Base-by-base conservation (phyloP, 805 yeast species). In the Candida mattraensis region DNA sequence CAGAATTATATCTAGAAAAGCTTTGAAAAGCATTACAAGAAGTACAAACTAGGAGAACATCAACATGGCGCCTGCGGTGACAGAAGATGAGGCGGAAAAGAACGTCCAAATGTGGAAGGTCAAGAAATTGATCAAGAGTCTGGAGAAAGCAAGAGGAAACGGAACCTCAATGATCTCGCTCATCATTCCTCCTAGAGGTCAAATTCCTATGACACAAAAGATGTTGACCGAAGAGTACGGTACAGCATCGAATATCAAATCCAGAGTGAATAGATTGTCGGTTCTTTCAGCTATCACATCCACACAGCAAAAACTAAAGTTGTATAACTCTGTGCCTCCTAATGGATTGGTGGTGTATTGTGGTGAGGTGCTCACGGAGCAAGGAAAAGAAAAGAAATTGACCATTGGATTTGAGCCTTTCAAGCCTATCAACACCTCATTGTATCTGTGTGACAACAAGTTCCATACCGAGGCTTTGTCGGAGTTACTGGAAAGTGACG, bases 91-190 rank as follows among this genome's bases (percentile, higher is more conserved):
- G 50, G 93, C 95, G 35, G 99, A 93, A 62, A 88, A 86, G 70
- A 91, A 89, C 70, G 91, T 93, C 61, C 96, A 93, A 72, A 89
- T 93, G 72, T 93, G 99, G 99, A 93, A 93, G 80, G 81, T 93
- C 74, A 91, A 89, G 74, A 93, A 93, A 69, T 75, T 87, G 66
- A 78, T 89, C 74, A 85, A 85, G 66, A 78, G 83, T 42, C 75
- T 93, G 52, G 93, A 93, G 61, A 70, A 69, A 54, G 98, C 98
- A 35, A 79, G 96, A 64, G 99, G 99, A 64, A 93, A 91, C 63
- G 99, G 99, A 66, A 93, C 99, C 30, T 93, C 99, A 16, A 93
- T 93, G 98, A 93, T 93, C 60, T 88, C 97, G 18, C 73, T 93
- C 61, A 86, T 93, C 53, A 87, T 89, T 48, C 96, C 99, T 27